Percentiles rank a stretch among this genome's conserved stretches.
Evolutionary conservation across 192 early-diverging fungal species (phyloP).

Genomic region (Backusella sp.): DNA sequence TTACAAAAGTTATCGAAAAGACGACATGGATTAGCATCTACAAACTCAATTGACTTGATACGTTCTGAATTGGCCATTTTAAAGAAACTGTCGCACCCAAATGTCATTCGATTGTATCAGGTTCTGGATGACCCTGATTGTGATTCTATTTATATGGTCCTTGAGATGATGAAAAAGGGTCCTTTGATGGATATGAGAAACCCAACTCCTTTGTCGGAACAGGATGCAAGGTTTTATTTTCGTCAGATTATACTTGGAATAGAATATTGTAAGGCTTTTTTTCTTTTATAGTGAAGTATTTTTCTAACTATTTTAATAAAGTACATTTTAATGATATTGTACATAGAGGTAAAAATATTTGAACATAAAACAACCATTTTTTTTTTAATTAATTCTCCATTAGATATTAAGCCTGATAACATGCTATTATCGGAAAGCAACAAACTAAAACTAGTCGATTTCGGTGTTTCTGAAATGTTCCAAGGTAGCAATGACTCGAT

Average conservation of each 20-base stretch:
- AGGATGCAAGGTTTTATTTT: not conserved
- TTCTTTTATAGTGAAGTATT: not conserved
- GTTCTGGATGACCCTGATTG: not conserved
- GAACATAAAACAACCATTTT: not conserved
- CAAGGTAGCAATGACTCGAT: not conserved
- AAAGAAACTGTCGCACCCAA: not conserved
- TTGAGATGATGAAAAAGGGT: not conserved
- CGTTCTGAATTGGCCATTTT: not conserved
- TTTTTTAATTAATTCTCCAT: not conserved
- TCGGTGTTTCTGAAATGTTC: not conserved
- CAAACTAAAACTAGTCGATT: not conserved
- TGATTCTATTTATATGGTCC: not conserved
- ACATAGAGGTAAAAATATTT: not conserved
- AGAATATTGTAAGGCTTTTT: not conserved
- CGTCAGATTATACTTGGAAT: constrained; percentile 4
- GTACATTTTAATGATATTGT: not conserved
- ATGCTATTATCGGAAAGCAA: not conserved
- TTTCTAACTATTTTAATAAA: not conserved
- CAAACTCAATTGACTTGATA: not conserved
- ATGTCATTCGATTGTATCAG: not conserved
- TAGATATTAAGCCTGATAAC: not conserved
- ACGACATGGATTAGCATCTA: not conserved
- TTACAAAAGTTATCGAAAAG: not conserved
- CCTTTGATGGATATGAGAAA: not conserved
- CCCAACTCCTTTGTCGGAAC: not conserved